Conservation (phyloP, 2,329 filamentous ascomycete genomes). For the Orbilia blumenaviensis region DNA sequence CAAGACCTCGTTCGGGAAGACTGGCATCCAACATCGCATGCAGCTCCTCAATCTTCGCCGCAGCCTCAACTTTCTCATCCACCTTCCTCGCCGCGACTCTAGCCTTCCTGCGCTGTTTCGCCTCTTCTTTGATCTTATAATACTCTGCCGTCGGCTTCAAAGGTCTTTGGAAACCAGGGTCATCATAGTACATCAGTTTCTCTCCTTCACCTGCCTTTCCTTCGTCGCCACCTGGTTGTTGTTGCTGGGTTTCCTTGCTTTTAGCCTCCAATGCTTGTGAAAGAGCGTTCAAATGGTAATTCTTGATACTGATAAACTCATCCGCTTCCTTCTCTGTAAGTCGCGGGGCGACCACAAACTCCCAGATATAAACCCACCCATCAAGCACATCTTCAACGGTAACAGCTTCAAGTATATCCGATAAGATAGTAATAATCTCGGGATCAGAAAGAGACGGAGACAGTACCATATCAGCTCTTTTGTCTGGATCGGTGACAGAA, state of each 20-base stretch:
- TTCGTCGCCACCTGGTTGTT: too few species aligned
- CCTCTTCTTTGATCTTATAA: background rate
- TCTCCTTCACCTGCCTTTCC: background rate
- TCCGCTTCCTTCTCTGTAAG: constrained; percentile 13
- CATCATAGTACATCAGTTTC: background rate
- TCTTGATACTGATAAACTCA: background rate
- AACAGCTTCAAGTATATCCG: background rate
- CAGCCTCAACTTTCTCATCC: background rate
- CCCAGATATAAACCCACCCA: constrained; percentile 18
- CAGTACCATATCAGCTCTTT: background rate
- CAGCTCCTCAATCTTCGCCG: background rate
- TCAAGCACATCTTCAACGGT: background rate
- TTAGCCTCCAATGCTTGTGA: background rate
- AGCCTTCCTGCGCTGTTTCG: background rate
- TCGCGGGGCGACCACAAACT: background rate
- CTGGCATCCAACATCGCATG: background rate
- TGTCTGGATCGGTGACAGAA: background rate
- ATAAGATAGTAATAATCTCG: background rate
- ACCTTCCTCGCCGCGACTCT: background rate
- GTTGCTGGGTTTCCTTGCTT: background rate
- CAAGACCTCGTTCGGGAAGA: background rate
- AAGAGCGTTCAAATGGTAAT: background rate
- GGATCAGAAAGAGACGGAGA: constrained; percentile 1
- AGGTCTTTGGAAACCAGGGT: background rate
- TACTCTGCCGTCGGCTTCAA: background rate